These are phyloP conservation scores for Macrophomina phaseolina DNA, from an alignment of 2,329 filamentous ascomycete genomes.

Conservation along the genomic window DNA sequence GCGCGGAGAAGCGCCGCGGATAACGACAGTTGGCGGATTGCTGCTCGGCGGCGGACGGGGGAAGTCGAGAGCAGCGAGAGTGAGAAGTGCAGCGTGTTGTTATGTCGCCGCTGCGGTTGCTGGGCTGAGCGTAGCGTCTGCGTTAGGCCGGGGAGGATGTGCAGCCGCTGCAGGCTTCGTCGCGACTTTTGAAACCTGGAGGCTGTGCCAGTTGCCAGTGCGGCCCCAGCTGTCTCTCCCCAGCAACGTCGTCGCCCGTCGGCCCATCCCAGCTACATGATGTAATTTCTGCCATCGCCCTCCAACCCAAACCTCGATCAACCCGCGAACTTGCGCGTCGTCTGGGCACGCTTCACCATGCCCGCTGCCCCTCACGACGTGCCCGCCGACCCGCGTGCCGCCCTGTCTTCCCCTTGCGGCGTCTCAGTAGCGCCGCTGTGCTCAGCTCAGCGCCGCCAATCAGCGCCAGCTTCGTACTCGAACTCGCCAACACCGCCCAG, in stretches of 20 bases:
- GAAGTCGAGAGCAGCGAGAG: background rate
- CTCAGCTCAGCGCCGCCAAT: constrained; percentile 18
- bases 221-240: constrained; percentile 2
- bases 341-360: background rate
- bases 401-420: background rate
- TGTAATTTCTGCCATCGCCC: constrained; percentile 6
- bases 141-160: background rate
- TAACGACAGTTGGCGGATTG: constrained; percentile 2
- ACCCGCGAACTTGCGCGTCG: background rate
- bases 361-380: background rate
- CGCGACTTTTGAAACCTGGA: constrained; percentile 11
- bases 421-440: constrained; percentile 9
- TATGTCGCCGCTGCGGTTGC: background rate
- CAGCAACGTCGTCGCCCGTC: background rate
- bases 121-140: constrained; percentile 6
- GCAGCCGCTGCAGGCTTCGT: constrained; percentile 16
- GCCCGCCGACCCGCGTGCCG: background rate
- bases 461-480: constrained; percentile 1
- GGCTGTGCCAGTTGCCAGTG: background rate
- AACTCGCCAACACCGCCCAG: constrained; percentile 15
- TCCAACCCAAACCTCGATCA: background rate
- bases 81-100: background rate
- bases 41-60: background rate
- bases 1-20: constrained; percentile 17
- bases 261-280: constrained; percentile 13